Evolutionary conservation across 768 basidiomycete genomes (phyloP).

Genomic region (Erythrobasidium yunnanense): DNA sequence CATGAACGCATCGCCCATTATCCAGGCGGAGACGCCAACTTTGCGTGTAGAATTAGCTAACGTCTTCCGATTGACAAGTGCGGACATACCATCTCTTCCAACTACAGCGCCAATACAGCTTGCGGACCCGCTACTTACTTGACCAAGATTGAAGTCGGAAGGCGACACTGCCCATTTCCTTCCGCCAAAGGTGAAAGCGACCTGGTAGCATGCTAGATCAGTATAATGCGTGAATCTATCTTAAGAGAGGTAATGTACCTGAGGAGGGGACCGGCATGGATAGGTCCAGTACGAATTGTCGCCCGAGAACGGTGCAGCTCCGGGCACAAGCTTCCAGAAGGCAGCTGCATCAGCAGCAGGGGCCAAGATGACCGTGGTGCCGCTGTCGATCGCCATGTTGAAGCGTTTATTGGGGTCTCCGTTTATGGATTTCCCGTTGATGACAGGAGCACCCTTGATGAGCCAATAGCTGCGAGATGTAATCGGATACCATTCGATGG

Average conservation of each 20-base stretch:
- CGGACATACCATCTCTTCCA: constrained; percentile 29
- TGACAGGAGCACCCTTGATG: background rate
- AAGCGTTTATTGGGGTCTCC: constrained; percentile 1
- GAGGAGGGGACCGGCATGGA: constrained; percentile 38
- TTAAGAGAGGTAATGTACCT: too few relatives aligned
- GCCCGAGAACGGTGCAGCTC: constrained; percentile 29
- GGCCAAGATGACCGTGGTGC: constrained; percentile 38
- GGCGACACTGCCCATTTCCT: constrained; percentile 45
- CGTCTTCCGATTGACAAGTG: background rate
- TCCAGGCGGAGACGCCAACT: constrained; percentile 19
- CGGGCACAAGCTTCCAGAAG: constrained; percentile 45
- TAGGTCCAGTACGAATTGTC: constrained; percentile 39
- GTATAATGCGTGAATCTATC: too few relatives aligned
- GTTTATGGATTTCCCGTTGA: background rate
- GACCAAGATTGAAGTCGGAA: constrained; percentile 44
- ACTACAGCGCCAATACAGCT: constrained; percentile 34
- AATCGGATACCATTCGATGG: constrained; percentile 32
- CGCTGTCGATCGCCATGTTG: constrained; percentile 36
- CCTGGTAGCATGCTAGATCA: too few relatives aligned
- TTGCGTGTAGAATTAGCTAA: background rate
- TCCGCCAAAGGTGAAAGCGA: constrained; percentile 48
- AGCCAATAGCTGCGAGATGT: constrained; percentile 39
- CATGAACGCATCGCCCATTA: constrained; percentile 23
- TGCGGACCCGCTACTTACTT: background rate
- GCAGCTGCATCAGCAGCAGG: constrained; percentile 42